Evolutionary conservation across 768 basidiomycete species (phyloP).

Genomic region (Termitomyces heimii): DNA sequence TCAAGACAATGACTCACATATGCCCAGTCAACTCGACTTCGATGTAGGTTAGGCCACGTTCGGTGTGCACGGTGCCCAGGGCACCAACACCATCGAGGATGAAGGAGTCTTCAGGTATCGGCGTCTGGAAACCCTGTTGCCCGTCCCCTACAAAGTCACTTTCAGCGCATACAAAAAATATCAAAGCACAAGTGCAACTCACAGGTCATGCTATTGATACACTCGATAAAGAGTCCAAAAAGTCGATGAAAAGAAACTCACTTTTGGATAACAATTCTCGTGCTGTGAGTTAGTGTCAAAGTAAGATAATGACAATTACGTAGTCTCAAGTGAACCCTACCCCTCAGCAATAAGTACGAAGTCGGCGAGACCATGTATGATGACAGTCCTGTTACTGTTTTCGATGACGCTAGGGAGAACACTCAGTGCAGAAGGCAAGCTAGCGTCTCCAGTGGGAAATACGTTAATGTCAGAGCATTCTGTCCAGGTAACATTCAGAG

Average conservation of each 20-base stretch:
- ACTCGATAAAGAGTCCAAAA: too few species aligned
- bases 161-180: not conserved
- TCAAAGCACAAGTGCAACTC: not conserved
- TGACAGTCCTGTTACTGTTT: not conserved
- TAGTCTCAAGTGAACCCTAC: not conserved
- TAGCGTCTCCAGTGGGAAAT: not conserved
- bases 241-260: not conserved
- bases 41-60: not conserved
- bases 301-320: not conserved
- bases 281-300: not conserved
- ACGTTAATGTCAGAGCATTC: not conserved
- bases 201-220: not conserved
- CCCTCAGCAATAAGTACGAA: not conserved
- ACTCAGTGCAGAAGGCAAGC: not conserved
- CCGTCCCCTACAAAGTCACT: not conserved
- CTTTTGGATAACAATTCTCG: not conserved
- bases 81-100: not conserved
- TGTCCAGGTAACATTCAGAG: not conserved
- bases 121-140: not conserved
- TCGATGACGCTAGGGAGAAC: not conserved
- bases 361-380: not conserved
- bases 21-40: not conserved
- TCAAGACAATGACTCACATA: not conserved
- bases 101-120: not conserved
- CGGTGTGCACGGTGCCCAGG: not conserved